Conservation (phyloP, 2,329 filamentous ascomycete species). For the Neoarthrinium moseri region DNA sequence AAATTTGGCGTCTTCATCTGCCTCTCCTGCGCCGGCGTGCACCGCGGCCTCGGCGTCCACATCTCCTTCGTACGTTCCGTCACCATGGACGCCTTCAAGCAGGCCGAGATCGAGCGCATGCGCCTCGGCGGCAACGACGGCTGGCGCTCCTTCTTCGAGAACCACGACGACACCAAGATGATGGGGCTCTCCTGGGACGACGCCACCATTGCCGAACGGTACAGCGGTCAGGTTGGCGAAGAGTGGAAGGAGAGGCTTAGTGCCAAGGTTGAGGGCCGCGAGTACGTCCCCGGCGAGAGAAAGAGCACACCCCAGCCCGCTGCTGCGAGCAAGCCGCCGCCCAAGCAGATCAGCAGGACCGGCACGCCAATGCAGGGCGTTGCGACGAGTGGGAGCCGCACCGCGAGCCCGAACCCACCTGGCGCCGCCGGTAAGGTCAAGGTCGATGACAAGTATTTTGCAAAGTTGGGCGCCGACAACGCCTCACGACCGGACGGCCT, state of each 20-base stretch:
- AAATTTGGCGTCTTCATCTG: conserved; percentile 99
- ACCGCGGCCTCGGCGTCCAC: conserved; percentile 93
- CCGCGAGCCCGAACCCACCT: conserved; percentile 36
- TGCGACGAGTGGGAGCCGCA: conserved; percentile 35
- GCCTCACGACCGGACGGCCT: conserved; percentile 70
- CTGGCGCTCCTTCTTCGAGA: conserved; percentile 86
- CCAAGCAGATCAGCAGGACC: conserved; percentile 32
- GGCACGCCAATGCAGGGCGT: conserved; percentile 35
- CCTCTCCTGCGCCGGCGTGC: conserved; percentile 89
- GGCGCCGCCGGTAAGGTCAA: conserved; percentile 59
- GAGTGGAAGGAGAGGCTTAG: conserved; percentile 91
- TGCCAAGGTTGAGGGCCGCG: conserved; percentile 82
- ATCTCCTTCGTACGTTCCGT: conserved; percentile 98
- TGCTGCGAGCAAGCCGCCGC: conserved; percentile 29
- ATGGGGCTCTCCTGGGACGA: conserved; percentile 76
- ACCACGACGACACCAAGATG: conserved; percentile 64
- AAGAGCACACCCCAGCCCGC: conserved; percentile 38
- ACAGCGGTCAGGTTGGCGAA: conserved; percentile 85
- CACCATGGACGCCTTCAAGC: conserved; percentile 98
- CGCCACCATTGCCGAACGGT: conserved; percentile 85
- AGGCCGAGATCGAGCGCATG: conserved; percentile 90
- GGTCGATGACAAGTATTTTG: conserved; percentile 87
- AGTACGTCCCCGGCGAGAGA: conserved; percentile 77
- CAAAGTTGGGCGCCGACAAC: conserved; percentile 80
- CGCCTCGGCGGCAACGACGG: conserved; percentile 84